Base-by-base conservation (phyloP, 495 filamentous ascomycete genomes). In the Pyronema omphalodes region DNA sequence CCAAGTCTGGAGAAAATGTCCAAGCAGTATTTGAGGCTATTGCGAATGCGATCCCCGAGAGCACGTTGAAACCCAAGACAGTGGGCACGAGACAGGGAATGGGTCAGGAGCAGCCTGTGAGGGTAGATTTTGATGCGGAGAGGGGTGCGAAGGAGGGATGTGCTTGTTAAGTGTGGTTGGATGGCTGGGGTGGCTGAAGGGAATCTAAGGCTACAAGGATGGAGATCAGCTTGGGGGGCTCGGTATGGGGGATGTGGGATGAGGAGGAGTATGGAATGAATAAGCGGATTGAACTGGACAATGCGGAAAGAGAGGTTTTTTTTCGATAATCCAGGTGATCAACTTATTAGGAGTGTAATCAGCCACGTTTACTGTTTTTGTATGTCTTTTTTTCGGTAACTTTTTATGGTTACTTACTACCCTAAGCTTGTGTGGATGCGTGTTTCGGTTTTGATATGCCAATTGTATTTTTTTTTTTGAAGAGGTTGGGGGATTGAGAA, bases 1-100 rank as follows among this genome's bases (percentile, higher is more conserved):
- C 91, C 43, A 98, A 98, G 78, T 88, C 88, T 3, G 93, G 91
- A 9, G 72, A 79, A 58, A 94, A 94, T 68, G 91, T 98, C 34
- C 78, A 82, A 57, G 88, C 91, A 58, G 91, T 98, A 18, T 98
- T 98, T 67, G 94, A 89, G 44, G 88, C 89, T n/a, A 95, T 96
- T 66, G 89, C 89, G 53, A 93, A 94, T 64, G 86, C 88, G 23
- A 96, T 96, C 56, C 89, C 91, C 0, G 91, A 96, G 70, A 91
- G 86, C 57, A 91, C 83, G 57, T 72, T 96, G 69, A 96, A 95
- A 77, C 86, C 82, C 37, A 75, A 81, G 37, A 83, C 80, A 9
- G 69, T 76, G 15, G 75, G 74, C 37, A 75, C 75, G 37, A 56
- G 60, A 36, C 56, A 57, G 9, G 68, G 68, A 58, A 60, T 69